phyloP scores from a whole-genome alignment of 768 basidiomycete species.

The Hydnum rufescens region DNA sequence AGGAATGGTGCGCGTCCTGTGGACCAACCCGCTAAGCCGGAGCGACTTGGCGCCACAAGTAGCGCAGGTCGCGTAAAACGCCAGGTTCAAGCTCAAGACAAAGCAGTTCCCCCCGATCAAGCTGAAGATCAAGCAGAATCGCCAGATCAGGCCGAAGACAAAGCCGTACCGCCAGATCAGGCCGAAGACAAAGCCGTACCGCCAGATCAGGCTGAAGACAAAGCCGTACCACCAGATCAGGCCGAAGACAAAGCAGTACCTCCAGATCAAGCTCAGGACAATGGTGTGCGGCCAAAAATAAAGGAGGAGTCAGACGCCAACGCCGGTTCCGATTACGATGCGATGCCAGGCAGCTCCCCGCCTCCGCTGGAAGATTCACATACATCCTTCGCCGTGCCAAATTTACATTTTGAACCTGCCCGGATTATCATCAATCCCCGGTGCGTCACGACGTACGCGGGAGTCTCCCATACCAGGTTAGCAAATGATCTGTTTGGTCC shows the following conservation, averaged over 20 bases:
- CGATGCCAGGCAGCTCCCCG: conserved; percentile 38
- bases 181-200: background rate
- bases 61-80: background rate
- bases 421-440: conserved; percentile 89
- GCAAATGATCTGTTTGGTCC: conserved; percentile 82
- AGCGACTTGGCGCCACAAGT: background rate
- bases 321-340: conserved; percentile 74
- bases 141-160: conserved; percentile 1
- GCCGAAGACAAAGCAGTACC: no score
- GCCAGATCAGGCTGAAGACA: background rate
- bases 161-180: background rate
- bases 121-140: background rate
- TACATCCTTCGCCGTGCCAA: conserved; percentile 31
- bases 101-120: background rate
- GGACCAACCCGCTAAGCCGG: background rate
- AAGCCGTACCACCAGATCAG: background rate
- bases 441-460: conserved; percentile 95
- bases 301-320: conserved; percentile 66
- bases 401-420: conserved; percentile 71
- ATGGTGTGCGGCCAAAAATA: background rate
- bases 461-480: conserved; percentile 87
- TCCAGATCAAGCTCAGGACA: background rate
- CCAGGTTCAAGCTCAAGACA: conserved; percentile 3
- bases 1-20: conserved; percentile 38
- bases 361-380: background rate